Percentiles rank a stretch among this genome's conserved stretches.
phyloP scores from a whole-genome alignment of 2,329 filamentous ascomycete species.

The Aspergillus quadricinctus region DNA sequence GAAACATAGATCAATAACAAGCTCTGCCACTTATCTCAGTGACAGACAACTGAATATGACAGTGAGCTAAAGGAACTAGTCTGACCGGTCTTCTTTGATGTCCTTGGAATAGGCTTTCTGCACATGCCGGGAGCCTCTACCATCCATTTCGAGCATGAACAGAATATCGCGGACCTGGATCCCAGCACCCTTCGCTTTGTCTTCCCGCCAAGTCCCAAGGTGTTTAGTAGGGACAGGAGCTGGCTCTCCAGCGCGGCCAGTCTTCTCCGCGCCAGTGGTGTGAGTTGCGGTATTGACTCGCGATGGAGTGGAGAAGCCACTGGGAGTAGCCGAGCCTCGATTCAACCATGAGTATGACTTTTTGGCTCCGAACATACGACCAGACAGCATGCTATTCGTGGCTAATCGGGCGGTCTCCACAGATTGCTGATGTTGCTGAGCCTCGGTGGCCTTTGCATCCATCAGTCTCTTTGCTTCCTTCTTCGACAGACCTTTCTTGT shows the following conservation, averaged over 20 bases:
- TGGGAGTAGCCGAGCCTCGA: constrained; percentile 29
- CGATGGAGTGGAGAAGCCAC: constrained; percentile 36
- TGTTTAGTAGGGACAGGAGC: constrained; percentile 50
- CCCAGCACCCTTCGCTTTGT: constrained; percentile 67
- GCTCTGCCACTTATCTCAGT: not conserved
- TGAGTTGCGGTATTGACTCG: constrained; percentile 29
- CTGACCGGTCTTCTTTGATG: constrained; percentile 36
- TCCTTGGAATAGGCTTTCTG: constrained; percentile 42
- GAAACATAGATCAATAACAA: constrained; percentile 1
- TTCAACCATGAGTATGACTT: constrained; percentile 49
- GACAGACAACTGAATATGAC: not conserved
- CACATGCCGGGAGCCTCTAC: constrained; percentile 45
- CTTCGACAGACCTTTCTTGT: constrained; percentile 70
- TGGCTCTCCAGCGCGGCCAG: constrained; percentile 24
- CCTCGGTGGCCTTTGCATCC: constrained; percentile 70
- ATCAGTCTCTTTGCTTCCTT: constrained; percentile 78
- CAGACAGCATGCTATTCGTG: constrained; percentile 56
- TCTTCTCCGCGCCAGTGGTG: constrained; percentile 27
- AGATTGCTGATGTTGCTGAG: constrained; percentile 72
- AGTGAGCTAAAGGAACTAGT: constrained; percentile 10
- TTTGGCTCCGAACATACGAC: constrained; percentile 45
- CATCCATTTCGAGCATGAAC: constrained; percentile 72
- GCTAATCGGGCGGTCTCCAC: constrained; percentile 79
- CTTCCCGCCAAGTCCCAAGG: constrained; percentile 73
- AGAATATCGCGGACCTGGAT: constrained; percentile 85